These are phyloP conservation scores for Chrysanthemum seticuspe DNA, from an alignment of 129 eudicot genomes.

Conservation along the genomic window DNA sequence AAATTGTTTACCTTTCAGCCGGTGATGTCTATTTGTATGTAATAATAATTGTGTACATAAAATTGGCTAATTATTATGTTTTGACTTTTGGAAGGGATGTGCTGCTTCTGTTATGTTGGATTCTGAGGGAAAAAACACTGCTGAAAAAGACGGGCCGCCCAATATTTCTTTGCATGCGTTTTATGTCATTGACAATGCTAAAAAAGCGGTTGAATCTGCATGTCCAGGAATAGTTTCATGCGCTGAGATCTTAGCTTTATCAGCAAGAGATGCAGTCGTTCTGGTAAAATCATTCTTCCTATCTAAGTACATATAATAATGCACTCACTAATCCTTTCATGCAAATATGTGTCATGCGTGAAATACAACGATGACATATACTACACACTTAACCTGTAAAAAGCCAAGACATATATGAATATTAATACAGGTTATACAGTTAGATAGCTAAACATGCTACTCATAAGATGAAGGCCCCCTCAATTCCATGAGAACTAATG, in stretches of 20 bases:
- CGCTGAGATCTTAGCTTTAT: conserved; percentile 78
- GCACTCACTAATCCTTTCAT: too few relatives aligned
- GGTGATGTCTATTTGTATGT: not conserved
- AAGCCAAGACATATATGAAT: too few relatives aligned
- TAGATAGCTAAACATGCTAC: too few relatives aligned
- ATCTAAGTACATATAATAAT: not conserved
- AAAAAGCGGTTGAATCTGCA: conserved; percentile 57
- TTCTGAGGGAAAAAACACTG: conserved; percentile 51
- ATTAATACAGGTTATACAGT: too few relatives aligned
- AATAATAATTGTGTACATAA: conserved; percentile 1
- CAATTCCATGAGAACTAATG: too few relatives aligned
- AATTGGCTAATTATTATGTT: conserved; percentile 3
- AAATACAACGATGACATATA: too few relatives aligned
- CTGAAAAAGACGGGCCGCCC: conserved; percentile 82
- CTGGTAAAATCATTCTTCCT: conserved; percentile 38
- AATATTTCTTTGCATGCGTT: conserved; percentile 72
- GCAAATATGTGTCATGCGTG: too few relatives aligned
- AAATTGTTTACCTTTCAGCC: not conserved
- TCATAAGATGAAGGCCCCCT: too few relatives aligned
- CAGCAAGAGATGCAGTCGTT: conserved; percentile 77
- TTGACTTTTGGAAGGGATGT: conserved; percentile 50
- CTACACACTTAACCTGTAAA: too few relatives aligned
- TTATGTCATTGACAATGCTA: conserved; percentile 67
- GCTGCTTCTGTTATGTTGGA: conserved; percentile 82
- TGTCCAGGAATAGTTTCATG: conserved; percentile 87